Evolutionary conservation across 306 rosid genomes (phyloP).

Genomic region (Astragalus membranaceus): DNA sequence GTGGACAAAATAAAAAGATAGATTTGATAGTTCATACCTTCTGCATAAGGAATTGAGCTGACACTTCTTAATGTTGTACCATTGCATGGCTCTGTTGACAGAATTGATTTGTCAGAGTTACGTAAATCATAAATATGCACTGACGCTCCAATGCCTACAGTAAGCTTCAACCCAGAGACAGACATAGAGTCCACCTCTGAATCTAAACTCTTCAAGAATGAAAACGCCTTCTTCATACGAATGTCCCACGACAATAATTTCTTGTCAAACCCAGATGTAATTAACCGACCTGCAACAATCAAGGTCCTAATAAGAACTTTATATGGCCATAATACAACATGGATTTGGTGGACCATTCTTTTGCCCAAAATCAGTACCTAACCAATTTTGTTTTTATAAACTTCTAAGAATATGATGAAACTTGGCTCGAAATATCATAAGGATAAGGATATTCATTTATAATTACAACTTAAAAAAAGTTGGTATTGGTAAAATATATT

Average conservation of each 20-base stretch:
- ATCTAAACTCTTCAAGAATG: constrained; percentile 31
- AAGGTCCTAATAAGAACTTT: not conserved
- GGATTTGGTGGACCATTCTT: not conserved
- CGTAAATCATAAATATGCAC: constrained; percentile 62
- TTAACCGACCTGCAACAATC: constrained; percentile 52
- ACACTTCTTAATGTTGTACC: constrained; percentile 51
- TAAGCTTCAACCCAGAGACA: constrained; percentile 49
- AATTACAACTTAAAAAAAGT: not conserved
- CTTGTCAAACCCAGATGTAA: constrained; percentile 73
- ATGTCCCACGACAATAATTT: constrained; percentile 60
- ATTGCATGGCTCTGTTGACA: constrained; percentile 42
- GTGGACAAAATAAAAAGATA: not conserved
- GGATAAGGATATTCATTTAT: not conserved
- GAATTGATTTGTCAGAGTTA: constrained; percentile 41
- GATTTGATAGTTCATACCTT: constrained; percentile 52
- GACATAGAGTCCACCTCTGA: constrained; percentile 68
- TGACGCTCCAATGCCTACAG: constrained; percentile 50
- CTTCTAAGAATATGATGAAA: not conserved
- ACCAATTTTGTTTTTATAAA: not conserved
- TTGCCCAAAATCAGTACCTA: not conserved
- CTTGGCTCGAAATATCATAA: not conserved
- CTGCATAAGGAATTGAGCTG: constrained; percentile 49
- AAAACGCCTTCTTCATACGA: constrained; percentile 36
- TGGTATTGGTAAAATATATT: not conserved
- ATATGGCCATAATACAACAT: not conserved